Percentiles rank a stretch among this genome's conserved stretches.
Conservation (phyloP, 805 yeast species). For the Barnettozyma wickerhamii region DNA sequence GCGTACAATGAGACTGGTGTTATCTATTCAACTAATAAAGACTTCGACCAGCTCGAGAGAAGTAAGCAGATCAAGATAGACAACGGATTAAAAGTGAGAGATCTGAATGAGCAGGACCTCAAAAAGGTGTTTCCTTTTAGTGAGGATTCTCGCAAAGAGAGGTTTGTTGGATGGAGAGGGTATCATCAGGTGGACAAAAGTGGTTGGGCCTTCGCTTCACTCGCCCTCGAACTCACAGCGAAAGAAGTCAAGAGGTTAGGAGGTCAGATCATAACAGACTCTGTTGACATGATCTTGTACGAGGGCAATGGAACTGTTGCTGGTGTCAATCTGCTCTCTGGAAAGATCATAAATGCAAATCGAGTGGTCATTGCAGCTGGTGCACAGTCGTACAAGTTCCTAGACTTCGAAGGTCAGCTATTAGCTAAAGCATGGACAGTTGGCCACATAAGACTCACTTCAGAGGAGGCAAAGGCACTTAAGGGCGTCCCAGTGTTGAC, state of each 20-base stretch:
- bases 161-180: constrained; percentile 28
- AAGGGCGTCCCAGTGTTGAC: constrained; percentile 30
- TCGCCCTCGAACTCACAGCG: constrained; percentile 26
- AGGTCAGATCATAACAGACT: constrained; percentile 21
- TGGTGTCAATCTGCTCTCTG: background rate
- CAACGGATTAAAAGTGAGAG: constrained; percentile 1
- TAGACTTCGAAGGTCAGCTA: constrained; percentile 29
- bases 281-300: constrained; percentile 6
- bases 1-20: background rate
- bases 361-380: constrained; percentile 31
- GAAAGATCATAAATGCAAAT: constrained; percentile 4
- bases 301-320: background rate
- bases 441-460: constrained; percentile 30
- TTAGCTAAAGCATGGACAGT: constrained; percentile 33
- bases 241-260: constrained; percentile 29
- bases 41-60: too few species aligned
- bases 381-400: constrained; percentile 27
- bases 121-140: constrained; percentile 3
- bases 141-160: constrained; percentile 1
- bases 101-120: constrained; percentile 4
- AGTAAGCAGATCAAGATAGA: background rate
- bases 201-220: constrained; percentile 34
- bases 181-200: constrained; percentile 27
- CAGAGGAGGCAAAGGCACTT: constrained; percentile 24
- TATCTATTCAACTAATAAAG: background rate